Evolutionary conservation across 768 basidiomycete genomes (phyloP), one percentile per base, ranked within the genome.

Genomic region (Arthromyces matolae): DNA sequence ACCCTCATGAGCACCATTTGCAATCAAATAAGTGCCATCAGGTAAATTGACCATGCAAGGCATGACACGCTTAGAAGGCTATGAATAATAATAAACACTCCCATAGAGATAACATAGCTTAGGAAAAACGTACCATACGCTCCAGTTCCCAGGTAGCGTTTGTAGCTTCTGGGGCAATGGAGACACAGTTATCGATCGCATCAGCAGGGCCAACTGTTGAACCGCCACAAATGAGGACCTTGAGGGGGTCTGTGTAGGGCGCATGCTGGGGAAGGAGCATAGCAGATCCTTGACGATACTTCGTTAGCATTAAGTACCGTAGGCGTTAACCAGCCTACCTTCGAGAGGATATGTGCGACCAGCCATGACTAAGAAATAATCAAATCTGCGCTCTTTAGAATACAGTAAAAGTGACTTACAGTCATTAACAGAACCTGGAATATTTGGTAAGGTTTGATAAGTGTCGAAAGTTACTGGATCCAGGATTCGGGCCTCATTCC

Each of bases 311-410:
- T n/a, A n/a, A n/a, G n/a, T n/a, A n/a, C n/a, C n/a, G n/a, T n/a
- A n/a, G n/a, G n/a, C n/a, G n/a, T n/a, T n/a, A n/a, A n/a, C n/a
- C n/a, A n/a, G n/a, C n/a, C n/a, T n/a, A 60, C 69, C 89, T 60
- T 86, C 81, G 58, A 89, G 69, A 3, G 89, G 89, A 56, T 92
- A 92, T 14, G 83, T 84, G 24, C 89, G 79, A 23, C 89, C 84
- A 10, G 73, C 83, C n/a, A 80, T 64, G 67, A 83, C 77, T 78
- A 44, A 43, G 6, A 8, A 48, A 10, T 13, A 18, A 24, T 40
- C 8, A 20, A 22, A 20, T 29, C 29, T 45, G 7, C 56, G 49
- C 8, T 34, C n/a, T 19, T 22, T 2, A 14, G 8, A 25, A 14
- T 12, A 19, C 22, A 23, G 10, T 8, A 22, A 14, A 29, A 13